Evolutionary conservation across 352 stramenopile species (phyloP), one percentile per base, ranked within the genome.

Genomic region (Globisporangium carolinianum): DNA sequence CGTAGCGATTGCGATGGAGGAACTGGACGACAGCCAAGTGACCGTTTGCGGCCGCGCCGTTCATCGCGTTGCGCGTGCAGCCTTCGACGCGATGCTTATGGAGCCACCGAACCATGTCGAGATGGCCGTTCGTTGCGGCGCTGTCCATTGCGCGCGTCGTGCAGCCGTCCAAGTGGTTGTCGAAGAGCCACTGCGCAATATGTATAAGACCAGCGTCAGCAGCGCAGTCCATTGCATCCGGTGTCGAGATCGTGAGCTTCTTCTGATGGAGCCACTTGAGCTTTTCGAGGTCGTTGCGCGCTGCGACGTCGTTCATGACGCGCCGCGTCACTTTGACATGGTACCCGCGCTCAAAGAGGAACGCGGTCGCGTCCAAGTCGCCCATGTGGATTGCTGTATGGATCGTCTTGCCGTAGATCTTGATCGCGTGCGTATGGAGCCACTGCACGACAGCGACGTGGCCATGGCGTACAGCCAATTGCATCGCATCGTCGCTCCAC

Each of bases 401-500:
- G 32, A 59, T 46, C 24, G 54, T 52, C 45, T 59, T 59, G 54
- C 54, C 54, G 36, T 59, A 59, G 39, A 59, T 50, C 47, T 61
- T 58, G 57, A 58, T 57, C 43, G 49, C 53, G 58, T 63, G 43
- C 37, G 51, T 39, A 17, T 63, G 58, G 6, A 63, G 51, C 58
- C 58, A 64, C 17, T 64, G 47, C 4, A 64, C 58, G 12, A 64
- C 51, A 4, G 36, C 47, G 5, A 61, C 38, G 38, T 61, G 55
- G 39, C 55, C 55, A 41, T 61, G 47, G n/a, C 42, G 41, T 17
- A 56, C 57, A 10, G 57, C 57, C 5, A 62, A 35, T 43, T 59
- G 54, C 54, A 59, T 59, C 18, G 54, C 54, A 43, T 59, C 54
- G 54, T 59, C 54, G 45, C 54, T 59, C 54, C 54, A 59, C 54